Percentiles rank a stretch among this genome's conserved stretches.
These are phyloP conservation scores for Mariannaea sp. DNA, from an alignment of 2,329 filamentous ascomycete genomes.

Conservation along the genomic window DNA sequence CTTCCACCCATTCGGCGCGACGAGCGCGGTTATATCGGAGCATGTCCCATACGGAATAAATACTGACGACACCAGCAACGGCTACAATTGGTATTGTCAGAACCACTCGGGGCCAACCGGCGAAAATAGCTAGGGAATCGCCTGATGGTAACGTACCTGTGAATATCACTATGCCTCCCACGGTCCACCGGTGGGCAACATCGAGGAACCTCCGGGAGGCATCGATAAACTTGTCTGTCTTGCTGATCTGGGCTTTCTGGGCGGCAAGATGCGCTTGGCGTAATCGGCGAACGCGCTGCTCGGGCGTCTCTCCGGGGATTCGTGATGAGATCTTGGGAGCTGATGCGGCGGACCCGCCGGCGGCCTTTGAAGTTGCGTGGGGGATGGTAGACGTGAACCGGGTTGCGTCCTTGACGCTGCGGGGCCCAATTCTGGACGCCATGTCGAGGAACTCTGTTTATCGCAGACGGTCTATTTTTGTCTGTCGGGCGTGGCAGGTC, in stretches of 20 bases:
- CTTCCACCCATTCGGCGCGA: conserved; percentile 61
- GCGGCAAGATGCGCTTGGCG: conserved; percentile 71
- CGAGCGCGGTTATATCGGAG: conserved; percentile 64
- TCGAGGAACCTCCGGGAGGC: conserved; percentile 57
- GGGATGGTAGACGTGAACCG: conserved; percentile 62
- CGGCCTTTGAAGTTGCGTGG: conserved; percentile 69
- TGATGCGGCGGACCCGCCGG: conserved; percentile 43
- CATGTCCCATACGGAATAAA: conserved; percentile 67
- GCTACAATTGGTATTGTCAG: conserved; percentile 43
- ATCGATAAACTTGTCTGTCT: conserved; percentile 56
- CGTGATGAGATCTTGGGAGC: conserved; percentile 36
- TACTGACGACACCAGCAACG: conserved; percentile 59
- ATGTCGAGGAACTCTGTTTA: conserved; percentile 35
- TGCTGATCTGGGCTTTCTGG: conserved; percentile 61
- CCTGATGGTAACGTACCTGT: conserved; percentile 61
- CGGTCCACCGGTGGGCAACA: conserved; percentile 60
- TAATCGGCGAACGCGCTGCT: conserved; percentile 71
- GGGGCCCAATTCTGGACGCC: conserved; percentile 56
- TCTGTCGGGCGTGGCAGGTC: background rate
- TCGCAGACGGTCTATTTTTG: background rate
- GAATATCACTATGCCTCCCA: conserved; percentile 59
- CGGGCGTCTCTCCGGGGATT: conserved; percentile 62
- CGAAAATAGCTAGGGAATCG: no score
- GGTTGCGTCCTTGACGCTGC: conserved; percentile 79
- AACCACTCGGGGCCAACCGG: no score